These are phyloP conservation scores for Cornus florida DNA, from an alignment of 148 eudicot genomes.

Conservation along the genomic window DNA sequence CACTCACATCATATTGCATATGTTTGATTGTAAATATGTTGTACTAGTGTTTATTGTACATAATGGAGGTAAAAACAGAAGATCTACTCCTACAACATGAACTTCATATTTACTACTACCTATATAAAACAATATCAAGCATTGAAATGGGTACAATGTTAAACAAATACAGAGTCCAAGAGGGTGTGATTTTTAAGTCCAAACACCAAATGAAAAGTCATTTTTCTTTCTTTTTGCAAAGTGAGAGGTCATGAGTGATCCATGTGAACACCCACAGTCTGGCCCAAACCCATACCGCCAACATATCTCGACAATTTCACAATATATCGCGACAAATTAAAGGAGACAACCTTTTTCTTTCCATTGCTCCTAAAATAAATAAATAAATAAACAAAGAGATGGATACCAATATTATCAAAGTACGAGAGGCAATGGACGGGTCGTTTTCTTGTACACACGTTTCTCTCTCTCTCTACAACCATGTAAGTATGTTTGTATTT, in stretches of 20 bases:
- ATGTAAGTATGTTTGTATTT: constrained; percentile 25
- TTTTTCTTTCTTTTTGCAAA: too few relatives aligned
- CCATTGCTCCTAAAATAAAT: neutral
- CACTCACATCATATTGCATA: too few relatives aligned
- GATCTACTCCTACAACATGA: too few relatives aligned
- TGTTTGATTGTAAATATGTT: too few relatives aligned
- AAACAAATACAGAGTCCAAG: constrained; percentile 1
- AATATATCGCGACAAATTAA: neutral
- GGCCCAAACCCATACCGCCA: constrained; percentile 14
- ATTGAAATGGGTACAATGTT: neutral
- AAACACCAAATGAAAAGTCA: constrained; percentile 5
- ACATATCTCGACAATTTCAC: neutral
- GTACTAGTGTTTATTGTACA: too few relatives aligned
- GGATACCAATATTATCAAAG: constrained; percentile 35
- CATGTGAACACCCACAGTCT: constrained; percentile 39
- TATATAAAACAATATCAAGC: too few relatives aligned
- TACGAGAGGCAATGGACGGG: constrained; percentile 27
- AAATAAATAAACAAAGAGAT: constrained; percentile 12
- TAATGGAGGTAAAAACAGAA: too few relatives aligned
- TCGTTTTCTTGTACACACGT: constrained; percentile 33
- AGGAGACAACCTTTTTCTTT: neutral
- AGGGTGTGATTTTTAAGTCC: neutral
- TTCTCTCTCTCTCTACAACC: constrained; percentile 1
- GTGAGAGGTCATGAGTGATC: constrained; percentile 16
- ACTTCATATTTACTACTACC: too few relatives aligned